Evolutionary conservation across 2,329 filamentous ascomycete genomes (phyloP).

Genomic region (Venturia nashicola): DNA sequence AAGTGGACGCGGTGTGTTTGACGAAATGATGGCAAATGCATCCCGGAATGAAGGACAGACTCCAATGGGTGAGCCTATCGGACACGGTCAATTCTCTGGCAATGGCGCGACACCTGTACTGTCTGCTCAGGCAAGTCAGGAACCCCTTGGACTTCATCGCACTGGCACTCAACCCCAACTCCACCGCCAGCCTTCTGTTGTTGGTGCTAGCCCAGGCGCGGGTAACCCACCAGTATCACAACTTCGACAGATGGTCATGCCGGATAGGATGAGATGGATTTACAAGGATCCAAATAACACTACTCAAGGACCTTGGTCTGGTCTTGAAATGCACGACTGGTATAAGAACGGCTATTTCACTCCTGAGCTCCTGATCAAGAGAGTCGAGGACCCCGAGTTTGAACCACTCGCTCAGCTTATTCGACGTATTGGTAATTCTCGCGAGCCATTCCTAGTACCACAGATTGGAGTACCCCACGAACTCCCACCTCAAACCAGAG

Average conservation of each 20-base stretch:
- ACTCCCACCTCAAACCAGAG: slow-evolving; percentile 37
- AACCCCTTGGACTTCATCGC: slow-evolving; percentile 1
- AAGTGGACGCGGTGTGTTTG: slow-evolving; percentile 24
- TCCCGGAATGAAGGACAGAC: slow-evolving; percentile 3
- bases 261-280: slow-evolving; percentile 96
- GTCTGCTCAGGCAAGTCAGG: slow-evolving; percentile 1
- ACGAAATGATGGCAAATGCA: slow-evolving; percentile 22
- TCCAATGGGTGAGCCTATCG: slow-evolving; percentile 3
- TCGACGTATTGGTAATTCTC: slow-evolving; percentile 87
- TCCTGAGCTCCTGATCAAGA: slow-evolving; percentile 86
- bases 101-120: slow-evolving; percentile 2
- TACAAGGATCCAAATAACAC: slow-evolving; percentile 91
- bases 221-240: slow-evolving; percentile 57
- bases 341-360: slow-evolving; percentile 98
- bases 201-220: slow-evolving; percentile 38
- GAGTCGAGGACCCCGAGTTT: slow-evolving; percentile 85
- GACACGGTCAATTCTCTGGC: background rate
- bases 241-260: slow-evolving; percentile 94
- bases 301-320: slow-evolving; percentile 88
- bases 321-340: slow-evolving; percentile 99
- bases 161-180: slow-evolving; percentile 19
- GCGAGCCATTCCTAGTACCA: slow-evolving; percentile 93
- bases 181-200: slow-evolving; percentile 19
- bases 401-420: slow-evolving; percentile 93
- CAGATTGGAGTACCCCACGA: slow-evolving; percentile 94